Evolutionary conservation across 2,329 filamentous ascomycete species (phyloP).

Genomic region (Fusarium pseudograminearum): DNA sequence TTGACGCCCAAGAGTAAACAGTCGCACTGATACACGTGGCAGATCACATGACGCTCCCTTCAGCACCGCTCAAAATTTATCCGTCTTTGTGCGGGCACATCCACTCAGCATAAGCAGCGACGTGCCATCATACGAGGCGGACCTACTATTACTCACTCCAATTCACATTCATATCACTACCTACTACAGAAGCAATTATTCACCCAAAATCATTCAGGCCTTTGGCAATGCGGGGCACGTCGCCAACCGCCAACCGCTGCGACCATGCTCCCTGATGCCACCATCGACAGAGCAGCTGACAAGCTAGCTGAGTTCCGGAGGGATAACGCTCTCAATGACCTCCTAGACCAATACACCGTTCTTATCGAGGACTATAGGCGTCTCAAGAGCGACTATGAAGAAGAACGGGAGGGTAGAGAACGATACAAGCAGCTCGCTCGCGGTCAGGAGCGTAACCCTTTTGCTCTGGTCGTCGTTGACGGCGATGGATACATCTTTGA

Average conservation of each 20-base stretch:
- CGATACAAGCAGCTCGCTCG: conserved; percentile 66
- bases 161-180: not conserved
- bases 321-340: conserved; percentile 45
- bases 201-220: not conserved
- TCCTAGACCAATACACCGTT: conserved; percentile 50
- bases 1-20: conserved; percentile 14
- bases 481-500: conserved; percentile 70
- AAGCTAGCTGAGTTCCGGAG: conserved; percentile 51
- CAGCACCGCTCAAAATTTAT: conserved; percentile 17
- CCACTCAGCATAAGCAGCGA: conserved; percentile 20
- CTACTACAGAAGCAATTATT: no score
- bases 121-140: not conserved
- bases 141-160: not conserved
- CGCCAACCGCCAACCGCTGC: conserved; percentile 17
- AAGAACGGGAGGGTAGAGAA: conserved; percentile 65
- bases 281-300: conserved; percentile 40
- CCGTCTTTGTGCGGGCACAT: not conserved
- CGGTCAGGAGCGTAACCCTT: conserved; percentile 65
- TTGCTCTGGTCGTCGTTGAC: conserved; percentile 71
- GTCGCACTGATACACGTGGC: conserved; percentile 11
- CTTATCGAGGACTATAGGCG: conserved; percentile 66
- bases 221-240: conserved; percentile 32
- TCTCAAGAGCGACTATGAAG: conserved; percentile 68
- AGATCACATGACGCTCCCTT: conserved; percentile 15
- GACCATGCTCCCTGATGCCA: conserved; percentile 41